A percentile compares a stretch with the other conserved stretches of the same genome.
These are phyloP conservation scores for Pythium brassicae DNA, from an alignment of 352 stramenopile genomes.

Conservation along the genomic window DNA sequence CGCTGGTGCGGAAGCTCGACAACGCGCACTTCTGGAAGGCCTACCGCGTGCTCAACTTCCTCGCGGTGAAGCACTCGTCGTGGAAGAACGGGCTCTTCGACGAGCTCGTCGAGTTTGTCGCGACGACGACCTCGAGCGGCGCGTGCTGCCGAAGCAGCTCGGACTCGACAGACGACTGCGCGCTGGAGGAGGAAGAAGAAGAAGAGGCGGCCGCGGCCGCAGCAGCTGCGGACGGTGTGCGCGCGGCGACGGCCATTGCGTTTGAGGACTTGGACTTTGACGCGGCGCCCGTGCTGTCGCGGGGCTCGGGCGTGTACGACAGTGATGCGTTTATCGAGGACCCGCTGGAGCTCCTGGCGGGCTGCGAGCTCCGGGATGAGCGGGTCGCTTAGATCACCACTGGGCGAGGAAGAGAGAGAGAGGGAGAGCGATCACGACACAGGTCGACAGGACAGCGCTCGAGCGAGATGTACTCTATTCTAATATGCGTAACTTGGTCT, in stretches of 20 bases:
- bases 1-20: constrained; percentile 73
- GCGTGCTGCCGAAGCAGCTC: constrained; percentile 28
- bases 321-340: constrained; percentile 27
- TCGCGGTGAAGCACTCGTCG: constrained; percentile 68
- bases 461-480: too few relatives aligned
- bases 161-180: constrained; percentile 37
- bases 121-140: constrained; percentile 39
- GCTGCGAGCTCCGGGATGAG: constrained; percentile 27
- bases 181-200: constrained; percentile 49
- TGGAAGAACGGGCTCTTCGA: constrained; percentile 79
- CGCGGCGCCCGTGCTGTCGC: background rate
- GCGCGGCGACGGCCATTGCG: constrained; percentile 17
- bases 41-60: constrained; percentile 65
- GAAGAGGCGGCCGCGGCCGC: constrained; percentile 12
- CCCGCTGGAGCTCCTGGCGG: constrained; percentile 25
- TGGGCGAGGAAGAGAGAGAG: background rate
- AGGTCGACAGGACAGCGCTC: constrained; percentile 16
- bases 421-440: background rate
- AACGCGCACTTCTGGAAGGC: constrained; percentile 86
- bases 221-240: constrained; percentile 10
- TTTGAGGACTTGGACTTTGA: constrained; percentile 14
- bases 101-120: constrained; percentile 67
- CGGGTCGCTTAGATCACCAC: background rate
- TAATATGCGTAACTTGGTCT: too few relatives aligned
- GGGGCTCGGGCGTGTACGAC: background rate